These are phyloP conservation scores for Crithidia mellificae DNA, from an alignment of 208 protist genomes.

Conservation along the genomic window DNA sequence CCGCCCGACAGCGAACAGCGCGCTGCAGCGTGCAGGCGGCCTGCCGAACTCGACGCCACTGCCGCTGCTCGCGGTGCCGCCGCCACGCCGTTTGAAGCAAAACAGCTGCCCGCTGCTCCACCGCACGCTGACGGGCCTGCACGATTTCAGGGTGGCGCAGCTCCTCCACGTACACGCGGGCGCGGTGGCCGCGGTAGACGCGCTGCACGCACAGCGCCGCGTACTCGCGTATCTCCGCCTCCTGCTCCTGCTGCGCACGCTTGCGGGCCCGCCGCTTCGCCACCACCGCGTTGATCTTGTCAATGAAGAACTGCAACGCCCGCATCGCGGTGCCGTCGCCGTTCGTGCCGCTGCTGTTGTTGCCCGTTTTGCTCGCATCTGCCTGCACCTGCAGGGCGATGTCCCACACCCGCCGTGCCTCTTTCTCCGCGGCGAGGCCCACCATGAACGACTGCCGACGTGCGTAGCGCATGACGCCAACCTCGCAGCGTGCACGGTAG, in stretches of 20 bases:
- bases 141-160: conserved; percentile 52
- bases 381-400: conserved; percentile 46
- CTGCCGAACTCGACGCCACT: conserved; percentile 9
- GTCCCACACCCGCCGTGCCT: conserved; percentile 45
- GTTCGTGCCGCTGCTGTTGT: conserved; percentile 6
- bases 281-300: conserved; percentile 60
- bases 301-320: conserved; percentile 56
- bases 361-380: conserved; percentile 13
- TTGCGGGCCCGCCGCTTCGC: conserved; percentile 47
- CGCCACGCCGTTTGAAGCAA: conserved; percentile 37
- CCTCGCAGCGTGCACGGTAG: conserved; percentile 46
- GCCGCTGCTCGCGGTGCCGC: conserved; percentile 14
- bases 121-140: conserved; percentile 5
- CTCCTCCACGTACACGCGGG: conserved; percentile 31
- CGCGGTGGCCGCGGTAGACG: conserved; percentile 58
- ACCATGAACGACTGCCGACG: conserved; percentile 46
- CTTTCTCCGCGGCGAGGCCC: conserved; percentile 44
- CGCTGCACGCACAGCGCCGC: conserved; percentile 65
- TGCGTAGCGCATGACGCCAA: conserved; percentile 42
- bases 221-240: conserved; percentile 36
- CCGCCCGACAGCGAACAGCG: conserved; percentile 31
- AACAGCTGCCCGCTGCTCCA: background rate
- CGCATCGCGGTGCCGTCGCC: conserved; percentile 25
- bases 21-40: conserved; percentile 45
- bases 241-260: conserved; percentile 20